Evolutionary conservation across 169 alveolate genomes (phyloP).

Genomic region (Plasmodium ovale): DNA sequence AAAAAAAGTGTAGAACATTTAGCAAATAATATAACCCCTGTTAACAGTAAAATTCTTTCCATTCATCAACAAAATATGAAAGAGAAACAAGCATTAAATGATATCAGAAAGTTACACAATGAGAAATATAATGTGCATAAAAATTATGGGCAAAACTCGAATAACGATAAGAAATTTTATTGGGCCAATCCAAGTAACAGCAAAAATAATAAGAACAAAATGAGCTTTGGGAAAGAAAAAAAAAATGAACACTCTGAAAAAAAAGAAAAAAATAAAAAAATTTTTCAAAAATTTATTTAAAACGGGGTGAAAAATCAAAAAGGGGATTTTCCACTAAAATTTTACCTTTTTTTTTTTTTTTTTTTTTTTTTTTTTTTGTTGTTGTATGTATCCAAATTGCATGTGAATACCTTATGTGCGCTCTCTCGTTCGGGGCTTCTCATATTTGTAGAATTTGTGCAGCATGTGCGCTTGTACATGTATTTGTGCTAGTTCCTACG

Average conservation of each 20-base stretch:
- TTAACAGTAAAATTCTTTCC: slow-evolving; percentile 25
- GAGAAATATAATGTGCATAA: slow-evolving; percentile 50
- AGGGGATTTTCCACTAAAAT: too few relatives aligned
- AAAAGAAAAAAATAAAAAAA: slow-evolving; percentile 53
- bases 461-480: too few relatives aligned
- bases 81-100: slow-evolving; percentile 59
- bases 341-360: too few relatives aligned
- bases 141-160: slow-evolving; percentile 12
- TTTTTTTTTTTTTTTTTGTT: too few relatives aligned
- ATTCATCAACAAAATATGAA: slow-evolving; percentile 43
- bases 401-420: too few relatives aligned
- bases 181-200: neutral
- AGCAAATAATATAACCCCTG: slow-evolving; percentile 15
- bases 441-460: too few relatives aligned
- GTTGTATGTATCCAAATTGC: too few relatives aligned
- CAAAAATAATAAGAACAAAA: neutral
- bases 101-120: slow-evolving; percentile 58
- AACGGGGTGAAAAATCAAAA: slow-evolving; percentile 13
- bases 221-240: neutral
- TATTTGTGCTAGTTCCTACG: too few relatives aligned
- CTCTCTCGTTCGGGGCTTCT: too few relatives aligned
- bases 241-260: slow-evolving; percentile 5
- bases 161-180: neutral
- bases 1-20: slow-evolving; percentile 31
- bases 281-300: slow-evolving; percentile 66